A percentile compares a stretch with the other conserved stretches of the same genome.
phyloP scores from a whole-genome alignment of 345 rosid species.

The Euclidium syriacum region DNA sequence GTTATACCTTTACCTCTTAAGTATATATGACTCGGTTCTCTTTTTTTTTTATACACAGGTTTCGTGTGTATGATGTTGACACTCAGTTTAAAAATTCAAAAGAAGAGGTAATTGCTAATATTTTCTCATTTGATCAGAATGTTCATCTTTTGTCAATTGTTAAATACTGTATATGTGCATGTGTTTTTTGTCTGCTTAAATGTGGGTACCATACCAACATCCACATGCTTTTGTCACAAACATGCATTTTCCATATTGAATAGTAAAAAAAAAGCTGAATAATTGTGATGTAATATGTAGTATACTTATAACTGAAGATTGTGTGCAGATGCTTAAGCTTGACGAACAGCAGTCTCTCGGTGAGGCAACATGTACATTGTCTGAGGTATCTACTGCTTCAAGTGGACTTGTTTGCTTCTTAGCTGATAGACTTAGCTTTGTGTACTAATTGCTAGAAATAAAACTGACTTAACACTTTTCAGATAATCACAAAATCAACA shows the following conservation, averaged over 20 bases:
- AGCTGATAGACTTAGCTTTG: background rate
- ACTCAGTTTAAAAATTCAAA: slow-evolving; percentile 53
- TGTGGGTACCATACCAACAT: background rate
- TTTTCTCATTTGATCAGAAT: background rate
- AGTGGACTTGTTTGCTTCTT: slow-evolving; percentile 10
- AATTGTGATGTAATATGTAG: background rate
- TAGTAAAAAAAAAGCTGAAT: background rate
- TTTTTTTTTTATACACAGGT: slow-evolving; percentile 36
- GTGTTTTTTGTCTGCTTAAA: background rate
- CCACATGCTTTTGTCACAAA: background rate
- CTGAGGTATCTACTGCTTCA: slow-evolving; percentile 37
- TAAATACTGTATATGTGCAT: background rate
- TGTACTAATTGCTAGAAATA: background rate
- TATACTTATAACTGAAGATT: slow-evolving; percentile 13
- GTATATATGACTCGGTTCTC: background rate
- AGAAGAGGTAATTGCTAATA: slow-evolving; percentile 47
- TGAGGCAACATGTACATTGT: slow-evolving; percentile 67
- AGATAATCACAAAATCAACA: slow-evolving; percentile 62
- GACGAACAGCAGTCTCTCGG: slow-evolving; percentile 71
- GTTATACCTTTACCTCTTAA: background rate
- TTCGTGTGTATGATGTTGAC: slow-evolving; percentile 76
- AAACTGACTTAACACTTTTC: background rate
- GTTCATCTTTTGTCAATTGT: background rate
- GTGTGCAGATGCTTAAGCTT: slow-evolving; percentile 49
- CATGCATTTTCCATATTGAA: background rate